Base-by-base conservation (phyloP, 2,329 filamentous ascomycete species). In the Diplodia scrobiculata region DNA sequence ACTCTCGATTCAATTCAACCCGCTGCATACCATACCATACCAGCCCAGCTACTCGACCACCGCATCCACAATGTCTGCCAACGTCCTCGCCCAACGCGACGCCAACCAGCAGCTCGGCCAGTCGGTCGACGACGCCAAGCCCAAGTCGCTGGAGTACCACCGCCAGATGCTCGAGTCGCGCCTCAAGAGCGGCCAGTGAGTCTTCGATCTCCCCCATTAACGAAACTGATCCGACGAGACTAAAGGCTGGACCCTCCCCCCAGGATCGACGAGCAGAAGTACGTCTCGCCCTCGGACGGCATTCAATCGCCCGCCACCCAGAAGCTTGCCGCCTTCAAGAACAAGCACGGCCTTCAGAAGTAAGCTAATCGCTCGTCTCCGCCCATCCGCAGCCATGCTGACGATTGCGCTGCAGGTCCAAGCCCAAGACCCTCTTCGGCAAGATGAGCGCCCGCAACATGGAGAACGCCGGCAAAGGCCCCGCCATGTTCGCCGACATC, bases 261-360 rank as follows among this genome's bases (percentile, higher is more conserved):
- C 52, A 62, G 58, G 38, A 62, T 62, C 27, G 66, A 67, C 7
- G 59, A 67, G 51, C 51, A 48, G 38, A 81, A 84, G 70, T 94
- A 93, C 79, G 83, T 93, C 76, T 93, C 90, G 19, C 91, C 91
- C 2, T 93, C 90, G n/a, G 91, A 96, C 78, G 88, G 87, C 79
- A 93, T 96, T 82, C 91, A 92, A 88, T 92, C 89, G 72, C 91
- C 91, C 41, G 92, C 91, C 78, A 90, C 89, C 19, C 89, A 90
- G 77, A 95, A 95, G 84, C 85, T 95, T 72, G 89, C 84, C 69
- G 89, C 89, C 48, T 87, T 93, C 78, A 90, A 91, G 79, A 91
- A 86, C 80, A 92, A 92, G 82, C 89, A 91, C 73, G 88, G 88
- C 69, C 85, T 84, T 80, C 94, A 92, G 89, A 91, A 83, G 75